These are phyloP conservation scores for Rhynchosporium graminicola DNA, from an alignment of 2,329 filamentous ascomycete species.

Conservation along the genomic window DNA sequence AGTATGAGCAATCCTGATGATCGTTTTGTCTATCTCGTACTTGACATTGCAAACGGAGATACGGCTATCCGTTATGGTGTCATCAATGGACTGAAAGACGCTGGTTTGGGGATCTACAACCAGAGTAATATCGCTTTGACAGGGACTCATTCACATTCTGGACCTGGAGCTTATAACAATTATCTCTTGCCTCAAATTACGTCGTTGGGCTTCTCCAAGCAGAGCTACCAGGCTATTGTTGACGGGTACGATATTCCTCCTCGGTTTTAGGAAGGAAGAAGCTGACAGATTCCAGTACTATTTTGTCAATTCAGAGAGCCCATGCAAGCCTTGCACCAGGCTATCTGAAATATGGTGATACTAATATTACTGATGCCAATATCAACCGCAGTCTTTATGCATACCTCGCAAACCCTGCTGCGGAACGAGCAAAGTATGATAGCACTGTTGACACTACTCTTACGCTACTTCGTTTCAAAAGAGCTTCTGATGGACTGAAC, in stretches of 20 bases:
- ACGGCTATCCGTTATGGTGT: conserved; percentile 85
- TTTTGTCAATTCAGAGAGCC: conserved; percentile 78
- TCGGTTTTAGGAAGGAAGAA: not conserved
- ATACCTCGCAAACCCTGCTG: conserved; percentile 80
- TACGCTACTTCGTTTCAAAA: conserved; percentile 76
- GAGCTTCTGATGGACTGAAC: conserved; percentile 71
- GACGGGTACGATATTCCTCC: conserved; percentile 56
- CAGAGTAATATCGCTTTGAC: conserved; percentile 84
- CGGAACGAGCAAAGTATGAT: conserved; percentile 70
- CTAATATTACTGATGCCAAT: conserved; percentile 72
- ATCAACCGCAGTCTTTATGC: conserved; percentile 87
- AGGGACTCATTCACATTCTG: conserved; percentile 88
- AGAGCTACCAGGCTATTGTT: conserved; percentile 89
- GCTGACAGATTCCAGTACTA: conserved; percentile 43
- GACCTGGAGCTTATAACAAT: conserved; percentile 89
- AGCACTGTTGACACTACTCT: conserved; percentile 68
- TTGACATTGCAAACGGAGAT: conserved; percentile 85
- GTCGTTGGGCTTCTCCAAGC: conserved; percentile 77
- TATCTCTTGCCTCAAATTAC: conserved; percentile 91
- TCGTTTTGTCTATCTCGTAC: conserved; percentile 80
- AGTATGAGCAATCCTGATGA: conserved; percentile 65
- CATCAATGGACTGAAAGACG: conserved; percentile 66
- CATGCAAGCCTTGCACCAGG: conserved; percentile 69
- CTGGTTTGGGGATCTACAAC: conserved; percentile 73
- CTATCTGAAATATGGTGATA: conserved; percentile 68